Conservation (phyloP, 106 monocot genomes). For the Apostasia shenzhenica region DNA sequence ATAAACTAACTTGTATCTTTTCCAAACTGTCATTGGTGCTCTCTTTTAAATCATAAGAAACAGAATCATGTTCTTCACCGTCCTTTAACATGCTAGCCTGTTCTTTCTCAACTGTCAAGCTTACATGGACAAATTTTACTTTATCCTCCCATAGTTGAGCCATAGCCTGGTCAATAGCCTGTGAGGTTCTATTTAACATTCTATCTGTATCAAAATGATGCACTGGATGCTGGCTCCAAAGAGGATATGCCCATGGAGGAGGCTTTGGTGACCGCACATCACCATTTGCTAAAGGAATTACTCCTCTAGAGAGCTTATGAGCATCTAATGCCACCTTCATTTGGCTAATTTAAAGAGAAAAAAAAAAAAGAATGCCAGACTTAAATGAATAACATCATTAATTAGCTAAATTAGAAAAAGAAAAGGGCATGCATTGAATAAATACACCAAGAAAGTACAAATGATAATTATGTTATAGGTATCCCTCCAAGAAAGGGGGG, state of each 20-base stretch:
- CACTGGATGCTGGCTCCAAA: slow-evolving; percentile 59
- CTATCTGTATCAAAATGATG: slow-evolving; percentile 56
- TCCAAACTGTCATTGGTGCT: slow-evolving; percentile 35
- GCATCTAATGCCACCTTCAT: slow-evolving; percentile 54
- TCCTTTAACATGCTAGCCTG: slow-evolving; percentile 14
- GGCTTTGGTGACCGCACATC: slow-evolving; percentile 94
- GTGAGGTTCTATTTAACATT: slow-evolving; percentile 78
- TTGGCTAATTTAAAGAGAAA: slow-evolving; percentile 29
- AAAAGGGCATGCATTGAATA: background rate
- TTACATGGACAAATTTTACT: slow-evolving; percentile 91
- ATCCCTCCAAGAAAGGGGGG: no score
- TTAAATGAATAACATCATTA: background rate
- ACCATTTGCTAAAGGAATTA: slow-evolving; percentile 94
- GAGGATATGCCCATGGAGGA: slow-evolving; percentile 98
- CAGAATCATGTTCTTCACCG: slow-evolving; percentile 13
- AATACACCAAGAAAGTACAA: background rate
- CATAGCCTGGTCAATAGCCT: slow-evolving; percentile 98
- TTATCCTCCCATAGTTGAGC: slow-evolving; percentile 93
- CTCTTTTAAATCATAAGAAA: slow-evolving; percentile 8
- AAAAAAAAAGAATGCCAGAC: slow-evolving; percentile 5
- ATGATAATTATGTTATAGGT: background rate
- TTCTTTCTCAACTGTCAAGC: slow-evolving; percentile 62
- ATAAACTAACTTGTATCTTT: slow-evolving; percentile 65
- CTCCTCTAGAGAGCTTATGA: slow-evolving; percentile 76
- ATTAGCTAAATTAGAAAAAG: background rate